A percentile compares a stretch with the other conserved stretches of the same genome.
These are phyloP conservation scores for Mortierella sp. DNA, from an alignment of 371 early-diverging fungal species.

Conservation along the genomic window DNA sequence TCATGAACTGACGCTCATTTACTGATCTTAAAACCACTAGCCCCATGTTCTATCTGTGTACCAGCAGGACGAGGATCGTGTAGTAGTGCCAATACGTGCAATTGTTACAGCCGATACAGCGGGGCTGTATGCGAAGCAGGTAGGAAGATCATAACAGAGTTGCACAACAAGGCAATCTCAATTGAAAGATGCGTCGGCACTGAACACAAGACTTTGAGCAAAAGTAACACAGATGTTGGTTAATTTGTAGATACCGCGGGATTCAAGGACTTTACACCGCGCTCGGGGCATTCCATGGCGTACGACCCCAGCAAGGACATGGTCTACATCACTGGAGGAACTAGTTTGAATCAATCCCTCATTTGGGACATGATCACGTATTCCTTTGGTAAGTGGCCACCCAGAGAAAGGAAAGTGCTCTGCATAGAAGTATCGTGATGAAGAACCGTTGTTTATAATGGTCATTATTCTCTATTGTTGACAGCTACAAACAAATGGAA, in stretches of 20 bases:
- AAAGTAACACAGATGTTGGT: too few relatives aligned
- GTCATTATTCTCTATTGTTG: not conserved
- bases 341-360: constrained; percentile 9
- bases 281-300: constrained; percentile 51
- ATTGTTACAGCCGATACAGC: constrained; percentile 17
- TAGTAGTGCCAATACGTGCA: constrained; percentile 30
- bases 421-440: not conserved
- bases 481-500: constrained; percentile 43
- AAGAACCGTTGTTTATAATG: not conserved
- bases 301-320: constrained; percentile 40
- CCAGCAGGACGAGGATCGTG: constrained; percentile 38
- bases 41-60: constrained; percentile 39
- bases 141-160: constrained; percentile 15
- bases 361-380: constrained; percentile 42
- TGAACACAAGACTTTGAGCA: too few relatives aligned
- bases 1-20: not conserved
- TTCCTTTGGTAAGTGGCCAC: constrained; percentile 23
- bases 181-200: too few relatives aligned
- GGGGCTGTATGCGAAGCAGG: constrained; percentile 48
- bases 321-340: constrained; percentile 52
- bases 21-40: constrained; percentile 10
- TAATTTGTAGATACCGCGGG: constrained; percentile 33
- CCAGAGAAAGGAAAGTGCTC: not conserved
- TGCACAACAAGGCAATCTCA: too few relatives aligned
- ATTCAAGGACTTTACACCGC: constrained; percentile 43